Evolutionary conservation across 306 rosid genomes (phyloP).

Genomic region (Inga laurina): DNA sequence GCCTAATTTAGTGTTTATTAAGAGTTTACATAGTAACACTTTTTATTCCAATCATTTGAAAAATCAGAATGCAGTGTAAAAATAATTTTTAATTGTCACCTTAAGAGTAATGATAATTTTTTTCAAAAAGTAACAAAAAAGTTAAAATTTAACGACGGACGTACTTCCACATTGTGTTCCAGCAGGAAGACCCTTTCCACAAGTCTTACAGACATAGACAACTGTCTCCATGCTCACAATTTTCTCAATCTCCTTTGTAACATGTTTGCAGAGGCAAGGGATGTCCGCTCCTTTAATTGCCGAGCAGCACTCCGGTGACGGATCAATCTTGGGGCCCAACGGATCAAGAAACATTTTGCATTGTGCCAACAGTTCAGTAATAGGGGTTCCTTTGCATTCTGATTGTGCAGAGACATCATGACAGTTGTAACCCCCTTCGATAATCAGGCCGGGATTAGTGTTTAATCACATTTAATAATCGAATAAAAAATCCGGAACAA

Average conservation of each 20-base stretch:
- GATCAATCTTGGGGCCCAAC: not conserved
- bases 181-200: not conserved
- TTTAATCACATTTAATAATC: too few relatives aligned
- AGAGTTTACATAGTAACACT: too few relatives aligned
- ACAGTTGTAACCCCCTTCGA: too few relatives aligned
- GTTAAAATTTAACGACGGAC: not conserved
- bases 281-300: not conserved
- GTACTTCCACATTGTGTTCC: constrained; percentile 12
- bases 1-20: too few relatives aligned
- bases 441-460: too few relatives aligned
- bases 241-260: not conserved
- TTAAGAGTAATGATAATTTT: too few relatives aligned
- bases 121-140: too few relatives aligned
- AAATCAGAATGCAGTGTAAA: too few relatives aligned
- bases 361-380: rapidly evolving
- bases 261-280: not conserved
- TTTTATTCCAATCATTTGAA: too few relatives aligned
- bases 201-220: not conserved
- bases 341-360: not conserved
- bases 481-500: too few relatives aligned
- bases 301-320: not conserved
- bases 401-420: not conserved
- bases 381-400: not conserved
- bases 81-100: not conserved
- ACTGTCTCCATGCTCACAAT: not conserved